Evolutionary conservation across 305 asterid species (phyloP).

Genomic region (Plantago coronopus): DNA sequence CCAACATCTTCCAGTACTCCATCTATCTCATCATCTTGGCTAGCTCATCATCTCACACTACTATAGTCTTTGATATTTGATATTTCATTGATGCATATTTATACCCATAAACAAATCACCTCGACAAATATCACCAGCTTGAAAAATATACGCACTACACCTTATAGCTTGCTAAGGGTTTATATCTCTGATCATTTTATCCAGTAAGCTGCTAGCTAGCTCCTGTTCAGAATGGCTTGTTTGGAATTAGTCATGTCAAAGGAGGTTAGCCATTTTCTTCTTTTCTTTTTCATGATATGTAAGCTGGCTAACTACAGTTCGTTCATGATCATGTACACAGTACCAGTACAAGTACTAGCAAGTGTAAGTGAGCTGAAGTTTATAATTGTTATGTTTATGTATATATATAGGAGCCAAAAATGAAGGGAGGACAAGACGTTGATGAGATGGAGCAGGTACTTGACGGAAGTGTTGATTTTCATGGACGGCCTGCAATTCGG

Average conservation of each 20-base stretch:
- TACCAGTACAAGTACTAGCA: too few species aligned
- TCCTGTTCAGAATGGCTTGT: conserved; percentile 53
- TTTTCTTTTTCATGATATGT: neutral
- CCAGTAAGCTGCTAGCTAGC: neutral
- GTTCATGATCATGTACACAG: neutral
- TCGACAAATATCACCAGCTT: conserved; percentile 3
- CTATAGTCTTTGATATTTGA: too few species aligned
- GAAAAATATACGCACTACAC: too few species aligned
- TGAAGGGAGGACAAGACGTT: conserved; percentile 31
- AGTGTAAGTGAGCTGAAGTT: too few species aligned
- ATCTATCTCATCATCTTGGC: neutral
- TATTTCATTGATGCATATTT: neutral
- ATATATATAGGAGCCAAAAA: conserved; percentile 36
- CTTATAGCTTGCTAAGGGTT: too few species aligned
- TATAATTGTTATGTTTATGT: neutral
- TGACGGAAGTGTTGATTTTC: conserved; percentile 82
- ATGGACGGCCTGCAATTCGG: conserved; percentile 65
- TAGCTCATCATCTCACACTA: too few species aligned
- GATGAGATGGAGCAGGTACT: conserved; percentile 28
- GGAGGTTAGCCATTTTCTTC: conserved; percentile 39
- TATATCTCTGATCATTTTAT: neutral
- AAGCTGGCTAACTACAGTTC: neutral
- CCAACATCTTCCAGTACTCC: neutral
- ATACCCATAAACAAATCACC: neutral
- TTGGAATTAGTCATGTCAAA: conserved; percentile 40